Evolutionary conservation across 2,329 filamentous ascomycete species (phyloP).

Genomic region (Fusarium heterosporum): DNA sequence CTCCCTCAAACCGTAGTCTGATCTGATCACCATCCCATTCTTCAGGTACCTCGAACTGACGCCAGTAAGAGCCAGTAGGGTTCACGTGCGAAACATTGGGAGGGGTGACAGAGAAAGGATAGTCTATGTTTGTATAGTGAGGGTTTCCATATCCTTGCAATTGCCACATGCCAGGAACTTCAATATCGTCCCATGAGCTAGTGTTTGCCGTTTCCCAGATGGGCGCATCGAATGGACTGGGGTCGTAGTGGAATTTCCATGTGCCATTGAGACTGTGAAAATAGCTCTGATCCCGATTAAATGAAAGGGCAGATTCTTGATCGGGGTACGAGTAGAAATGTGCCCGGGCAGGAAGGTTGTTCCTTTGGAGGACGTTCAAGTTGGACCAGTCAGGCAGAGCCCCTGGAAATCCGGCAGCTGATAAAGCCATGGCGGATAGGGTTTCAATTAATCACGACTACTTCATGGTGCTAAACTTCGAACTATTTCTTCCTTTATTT

Average conservation of each 20-base stretch:
- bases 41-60: constrained; percentile 64
- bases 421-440: constrained; percentile 9
- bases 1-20: constrained; percentile 78
- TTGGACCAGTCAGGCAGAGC: constrained; percentile 19
- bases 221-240: constrained; percentile 11
- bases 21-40: constrained; percentile 65
- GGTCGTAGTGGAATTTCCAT: constrained; percentile 30
- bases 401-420: constrained; percentile 14
- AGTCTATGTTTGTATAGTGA: constrained; percentile 77
- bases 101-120: constrained; percentile 74
- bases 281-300: neutral
- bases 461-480: neutral
- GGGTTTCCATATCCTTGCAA: constrained; percentile 74
- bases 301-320: constrained; percentile 6
- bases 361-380: constrained; percentile 13
- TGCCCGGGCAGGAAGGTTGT: constrained; percentile 17
- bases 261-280: constrained; percentile 23
- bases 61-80: constrained; percentile 72
- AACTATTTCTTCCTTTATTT: neutral
- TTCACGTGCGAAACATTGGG: constrained; percentile 74
- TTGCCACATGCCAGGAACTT: constrained; percentile 78
- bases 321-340: constrained; percentile 30
- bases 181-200: constrained; percentile 54
- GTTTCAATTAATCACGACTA: neutral
- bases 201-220: constrained; percentile 15